Percentiles rank a stretch among this genome's conserved stretches.
These are phyloP conservation scores for Aristolochia contorta DNA, from an alignment of 164 flowering plant genomes.

Conservation along the genomic window DNA sequence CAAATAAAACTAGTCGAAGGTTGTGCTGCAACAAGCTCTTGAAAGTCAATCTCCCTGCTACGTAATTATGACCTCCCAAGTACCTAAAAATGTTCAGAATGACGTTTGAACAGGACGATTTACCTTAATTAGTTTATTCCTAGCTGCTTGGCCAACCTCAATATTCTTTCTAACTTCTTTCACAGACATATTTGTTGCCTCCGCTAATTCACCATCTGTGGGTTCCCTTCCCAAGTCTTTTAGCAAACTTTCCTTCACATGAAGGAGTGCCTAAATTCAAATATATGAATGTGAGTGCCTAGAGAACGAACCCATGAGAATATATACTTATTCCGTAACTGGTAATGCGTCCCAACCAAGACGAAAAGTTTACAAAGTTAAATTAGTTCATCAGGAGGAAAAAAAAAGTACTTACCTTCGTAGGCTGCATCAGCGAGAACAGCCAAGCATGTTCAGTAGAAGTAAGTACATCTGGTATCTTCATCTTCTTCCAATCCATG, in stretches of 20 bases:
- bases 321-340: background rate
- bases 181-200: constrained; percentile 42
- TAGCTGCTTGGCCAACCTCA: constrained; percentile 78
- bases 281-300: constrained; percentile 2
- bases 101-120: background rate
- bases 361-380: too few species aligned
- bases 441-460: constrained; percentile 78
- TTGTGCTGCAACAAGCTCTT: constrained; percentile 69
- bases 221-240: constrained; percentile 49
- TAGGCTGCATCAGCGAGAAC: constrained; percentile 84
- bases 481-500: constrained; percentile 95
- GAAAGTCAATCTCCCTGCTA: background rate
- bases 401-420: constrained; percentile 49
- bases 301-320: background rate
- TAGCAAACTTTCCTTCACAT: constrained; percentile 46
- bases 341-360: too few species aligned
- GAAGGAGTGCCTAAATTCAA: constrained; percentile 40
- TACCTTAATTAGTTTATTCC: constrained; percentile 90
- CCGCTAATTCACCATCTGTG: constrained; percentile 63
- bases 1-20: constrained; percentile 82
- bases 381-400: background rate
- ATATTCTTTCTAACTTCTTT: constrained; percentile 37
- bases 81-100: constrained; percentile 1
- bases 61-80: too few species aligned
- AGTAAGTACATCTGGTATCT: constrained; percentile 89